Base-by-base conservation (phyloP, 176 grass and related monocot species). In the Miscanthus lutarioriparius region DNA sequence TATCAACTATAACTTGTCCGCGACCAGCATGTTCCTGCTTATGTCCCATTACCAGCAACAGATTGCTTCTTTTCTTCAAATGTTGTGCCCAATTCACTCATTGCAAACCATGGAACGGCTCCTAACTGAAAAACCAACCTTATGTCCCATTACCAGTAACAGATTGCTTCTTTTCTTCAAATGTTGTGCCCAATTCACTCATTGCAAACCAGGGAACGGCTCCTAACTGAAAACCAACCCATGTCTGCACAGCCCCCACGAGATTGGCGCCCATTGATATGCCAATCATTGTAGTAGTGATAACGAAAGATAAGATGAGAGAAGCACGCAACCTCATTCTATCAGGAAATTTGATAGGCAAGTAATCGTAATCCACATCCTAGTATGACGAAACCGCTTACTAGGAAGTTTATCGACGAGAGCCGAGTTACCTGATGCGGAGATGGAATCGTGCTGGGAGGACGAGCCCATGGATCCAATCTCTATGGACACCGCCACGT, bases 401-500 rank as follows among this genome's bases (percentile, higher is more conserved):
- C 1, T 54, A 10, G 20, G 15, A 53, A 5, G 36, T 1, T 2
- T 32, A 25, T 4, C 8, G 6, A 0, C 20, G 1, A 56, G 69
- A 75, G 71, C 28, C 20, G 15, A 8, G n/a, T 59, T 68, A 89
- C 87, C 87, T 89, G 36, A 64, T 3, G 70, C 28, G 3, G 87
- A 28, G 48, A 35, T 28, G 22, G 82, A 1, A 67, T 85, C 87
- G 49, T 13, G 27, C 76, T 85, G 87, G 70, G 78, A 36, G 62
- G 82, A 75, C 6, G 82, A 85, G 70, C 82, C 87, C 87, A 85
- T 85, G 87, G 82, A 85, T 48, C 82, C 87, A 49, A 89, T 85
- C 76, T 89, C 82, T 12, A 85, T 23, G 76, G 87, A 89, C 17
- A 9, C 33, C 76, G 82, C 76, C 87, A 85, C 87, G 47, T 27